Percentiles rank a stretch among this genome's conserved stretches.
phyloP scores from a whole-genome alignment of 2,329 filamentous ascomycete species.

The Cordyceps sp. region DNA sequence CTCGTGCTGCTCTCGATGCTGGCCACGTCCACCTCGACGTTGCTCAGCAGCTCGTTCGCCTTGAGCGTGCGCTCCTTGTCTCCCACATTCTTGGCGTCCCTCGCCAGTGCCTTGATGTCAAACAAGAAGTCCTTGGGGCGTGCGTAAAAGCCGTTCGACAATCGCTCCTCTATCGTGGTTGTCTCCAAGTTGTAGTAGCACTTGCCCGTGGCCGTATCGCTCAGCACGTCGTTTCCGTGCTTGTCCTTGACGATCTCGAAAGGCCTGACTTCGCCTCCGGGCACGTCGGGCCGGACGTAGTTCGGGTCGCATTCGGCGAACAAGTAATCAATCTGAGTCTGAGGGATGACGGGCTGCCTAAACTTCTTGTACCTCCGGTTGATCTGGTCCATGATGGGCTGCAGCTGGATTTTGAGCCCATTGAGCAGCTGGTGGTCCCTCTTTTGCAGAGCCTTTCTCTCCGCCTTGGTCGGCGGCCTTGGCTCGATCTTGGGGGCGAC shows the following conservation, averaged over 20 bases:
- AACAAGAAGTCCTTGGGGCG: slow-evolving; percentile 76
- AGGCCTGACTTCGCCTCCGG: slow-evolving; percentile 43
- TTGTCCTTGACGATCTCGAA: slow-evolving; percentile 69
- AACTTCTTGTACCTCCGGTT: slow-evolving; percentile 83
- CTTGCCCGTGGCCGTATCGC: slow-evolving; percentile 60
- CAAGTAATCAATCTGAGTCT: slow-evolving; percentile 60
- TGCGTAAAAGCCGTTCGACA: slow-evolving; percentile 93
- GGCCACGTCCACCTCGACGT: slow-evolving; percentile 85
- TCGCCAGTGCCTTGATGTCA: slow-evolving; percentile 71
- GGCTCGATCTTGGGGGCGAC: slow-evolving; percentile 58
- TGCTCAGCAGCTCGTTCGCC: slow-evolving; percentile 79
- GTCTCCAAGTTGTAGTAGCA: slow-evolving; percentile 94
- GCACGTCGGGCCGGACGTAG: slow-evolving; percentile 41
- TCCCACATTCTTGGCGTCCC: slow-evolving; percentile 68
- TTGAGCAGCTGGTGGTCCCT: slow-evolving; percentile 75
- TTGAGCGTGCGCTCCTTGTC: slow-evolving; percentile 72
- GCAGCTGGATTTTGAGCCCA: slow-evolving; percentile 70
- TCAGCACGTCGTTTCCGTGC: slow-evolving; percentile 59
- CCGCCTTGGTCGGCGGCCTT: slow-evolving; percentile 51
- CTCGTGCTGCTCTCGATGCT: slow-evolving; percentile 53
- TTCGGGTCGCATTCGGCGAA: slow-evolving; percentile 70
- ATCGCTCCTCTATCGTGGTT: slow-evolving; percentile 82
- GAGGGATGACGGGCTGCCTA: slow-evolving; percentile 61
- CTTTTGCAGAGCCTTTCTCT: slow-evolving; percentile 65
- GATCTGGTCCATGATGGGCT: slow-evolving; percentile 95